Base-by-base conservation (phyloP, 148 eudicot genomes). In the Agrostemma githago region DNA sequence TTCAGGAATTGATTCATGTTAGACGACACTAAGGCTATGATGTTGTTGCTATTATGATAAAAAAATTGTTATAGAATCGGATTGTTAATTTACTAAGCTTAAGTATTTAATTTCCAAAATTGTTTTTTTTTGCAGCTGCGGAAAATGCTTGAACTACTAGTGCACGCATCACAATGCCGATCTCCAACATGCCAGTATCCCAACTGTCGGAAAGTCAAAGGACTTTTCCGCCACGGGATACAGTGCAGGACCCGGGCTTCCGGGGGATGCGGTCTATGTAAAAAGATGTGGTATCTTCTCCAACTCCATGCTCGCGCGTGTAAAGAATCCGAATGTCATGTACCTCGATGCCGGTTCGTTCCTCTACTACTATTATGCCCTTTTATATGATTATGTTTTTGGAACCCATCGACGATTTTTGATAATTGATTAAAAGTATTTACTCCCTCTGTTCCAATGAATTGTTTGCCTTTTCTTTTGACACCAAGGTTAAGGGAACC, bases 281-380 rank as follows among this genome's bases (percentile, higher is more conserved):
- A 89, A 78, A 92, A 81, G 82, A 96, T 96, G 99, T 96, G 99
- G 99, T 87, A 90, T 84, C 91, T 96, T 68, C 97, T 92, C 81
- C 96, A 96, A 67, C 97, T 96, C 75, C 99, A 96, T 77, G 90
- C 99, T 14, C 89, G 97, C 70, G 88, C 99, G 56, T 96, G 99
- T 79, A 96, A 92, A 81, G 97, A 92, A 84, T 85, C 97, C 34
- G 77, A 89, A 77, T 96, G 99, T 76, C 78, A 72, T 72, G 99
- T 96, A 40, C 99, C 99, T 0, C 92, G 99, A 46, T 96, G 99
- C 97, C 88, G 91, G 98, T 95, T 70, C 73, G 88, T 85, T 34
- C 19, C 74, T 60, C 12, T 4, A 37, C 34, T 26, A 26, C 1
- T 26, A 26, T 26, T 26, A n/a, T n/a, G n/a, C n/a, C n/a, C n/a